Conservation (phyloP, 768 basidiomycete species). For the Lentinula aciculospora region DNA sequence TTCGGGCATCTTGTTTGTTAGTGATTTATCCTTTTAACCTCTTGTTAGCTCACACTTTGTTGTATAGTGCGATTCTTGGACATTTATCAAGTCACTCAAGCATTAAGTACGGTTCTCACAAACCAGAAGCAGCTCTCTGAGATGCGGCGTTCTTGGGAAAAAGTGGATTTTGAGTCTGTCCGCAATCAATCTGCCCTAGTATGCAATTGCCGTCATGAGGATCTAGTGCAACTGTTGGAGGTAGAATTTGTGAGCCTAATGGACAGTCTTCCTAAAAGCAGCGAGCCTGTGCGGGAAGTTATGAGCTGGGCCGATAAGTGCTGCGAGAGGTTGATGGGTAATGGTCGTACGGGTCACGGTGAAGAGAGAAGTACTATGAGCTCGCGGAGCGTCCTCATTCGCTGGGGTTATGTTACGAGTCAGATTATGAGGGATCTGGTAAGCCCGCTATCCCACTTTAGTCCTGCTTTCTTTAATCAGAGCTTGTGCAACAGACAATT, state of each 20-base stretch:
- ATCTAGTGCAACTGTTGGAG: constrained; percentile 78
- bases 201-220: constrained; percentile 89
- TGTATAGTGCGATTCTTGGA: constrained; percentile 80
- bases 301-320: constrained; percentile 93
- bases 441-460: constrained; percentile 22
- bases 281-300: constrained; percentile 78
- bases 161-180: constrained; percentile 87
- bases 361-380: constrained; percentile 79
- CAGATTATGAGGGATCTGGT: constrained; percentile 91
- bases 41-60: constrained; percentile 9
- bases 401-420: constrained; percentile 91
- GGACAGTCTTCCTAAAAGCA: constrained; percentile 65
- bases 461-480: neutral
- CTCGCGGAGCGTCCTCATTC: constrained; percentile 80
- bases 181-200: constrained; percentile 91
- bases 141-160: constrained; percentile 85
- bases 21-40: constrained; percentile 26
- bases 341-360: constrained; percentile 46
- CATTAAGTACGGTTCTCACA: constrained; percentile 80
- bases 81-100: constrained; percentile 89
- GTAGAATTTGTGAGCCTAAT: constrained; percentile 78
- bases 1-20: constrained; percentile 86
- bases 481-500: constrained; percentile 55
- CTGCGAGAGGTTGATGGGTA: constrained; percentile 77
- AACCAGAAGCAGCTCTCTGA: constrained; percentile 81